These are phyloP conservation scores for Taxillus chinensis DNA, from an alignment of 164 flowering plant genomes.

Conservation along the genomic window DNA sequence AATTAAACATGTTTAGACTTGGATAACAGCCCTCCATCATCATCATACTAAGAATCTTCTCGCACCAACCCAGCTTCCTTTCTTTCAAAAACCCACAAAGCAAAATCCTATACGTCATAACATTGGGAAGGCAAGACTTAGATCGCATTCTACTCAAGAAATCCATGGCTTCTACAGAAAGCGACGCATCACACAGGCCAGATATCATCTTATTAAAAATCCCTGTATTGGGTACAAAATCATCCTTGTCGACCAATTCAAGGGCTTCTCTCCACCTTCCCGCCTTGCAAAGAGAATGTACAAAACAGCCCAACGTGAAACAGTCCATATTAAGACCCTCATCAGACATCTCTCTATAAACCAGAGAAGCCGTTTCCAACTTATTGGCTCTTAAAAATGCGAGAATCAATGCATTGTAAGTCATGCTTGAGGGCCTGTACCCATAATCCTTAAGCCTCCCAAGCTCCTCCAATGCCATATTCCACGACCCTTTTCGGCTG, in stretches of 20 bases:
- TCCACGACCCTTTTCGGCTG: constrained; percentile 68
- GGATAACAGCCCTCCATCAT: constrained; percentile 85
- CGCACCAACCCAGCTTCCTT: constrained; percentile 69
- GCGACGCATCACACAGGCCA: constrained; percentile 88
- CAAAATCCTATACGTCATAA: constrained; percentile 59
- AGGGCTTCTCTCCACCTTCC: constrained; percentile 78
- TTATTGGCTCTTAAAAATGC: constrained; percentile 57
- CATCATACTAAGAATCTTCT: constrained; percentile 83
- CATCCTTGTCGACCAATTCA: constrained; percentile 59
- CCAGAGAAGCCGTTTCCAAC: constrained; percentile 54
- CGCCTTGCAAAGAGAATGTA: constrained; percentile 49
- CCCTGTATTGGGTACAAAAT: constrained; percentile 48
- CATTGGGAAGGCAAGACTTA: constrained; percentile 72
- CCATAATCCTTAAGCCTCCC: constrained; percentile 88
- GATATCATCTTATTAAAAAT: constrained; percentile 73
- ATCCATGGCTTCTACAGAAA: constrained; percentile 86
- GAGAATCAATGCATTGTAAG: constrained; percentile 67
- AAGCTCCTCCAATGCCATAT: constrained; percentile 76
- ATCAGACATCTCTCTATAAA: constrained; percentile 60
- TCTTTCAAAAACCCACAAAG: constrained; percentile 60
- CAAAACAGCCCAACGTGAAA: constrained; percentile 50
- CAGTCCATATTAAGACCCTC: constrained; percentile 50
- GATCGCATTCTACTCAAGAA: constrained; percentile 65
- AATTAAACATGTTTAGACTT: constrained; percentile 48
- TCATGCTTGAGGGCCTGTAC: constrained; percentile 47